These are phyloP conservation scores for Cladorrhinum samala DNA, from an alignment of 495 filamentous ascomycete genomes.

Conservation along the genomic window DNA sequence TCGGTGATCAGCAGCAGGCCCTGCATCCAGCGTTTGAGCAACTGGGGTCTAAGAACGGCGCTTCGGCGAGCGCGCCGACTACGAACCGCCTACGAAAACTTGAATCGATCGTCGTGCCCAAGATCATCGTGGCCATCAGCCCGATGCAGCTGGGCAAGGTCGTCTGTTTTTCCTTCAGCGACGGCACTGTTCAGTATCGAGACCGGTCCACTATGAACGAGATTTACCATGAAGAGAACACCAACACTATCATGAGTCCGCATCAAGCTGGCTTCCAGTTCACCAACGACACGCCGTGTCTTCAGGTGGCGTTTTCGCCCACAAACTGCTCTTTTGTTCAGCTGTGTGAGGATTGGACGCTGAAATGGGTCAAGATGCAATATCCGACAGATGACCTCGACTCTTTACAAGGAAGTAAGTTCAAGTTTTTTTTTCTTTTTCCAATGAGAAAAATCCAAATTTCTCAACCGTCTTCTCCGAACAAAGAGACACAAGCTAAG, in stretches of 20 bases:
- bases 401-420: constrained; percentile 39
- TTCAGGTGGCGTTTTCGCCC: constrained; percentile 66
- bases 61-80: constrained; percentile 42
- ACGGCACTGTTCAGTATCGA: constrained; percentile 72
- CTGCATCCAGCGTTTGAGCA: constrained; percentile 73
- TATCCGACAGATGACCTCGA: constrained; percentile 41
- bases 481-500: background rate
- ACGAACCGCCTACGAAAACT: constrained; percentile 58
- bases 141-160: constrained; percentile 60
- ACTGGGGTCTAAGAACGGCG: constrained; percentile 52
- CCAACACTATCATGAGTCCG: constrained; percentile 58
- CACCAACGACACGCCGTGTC: constrained; percentile 44
- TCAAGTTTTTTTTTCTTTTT: background rate
- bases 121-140: constrained; percentile 61
- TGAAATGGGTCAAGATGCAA: constrained; percentile 58
- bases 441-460: background rate
- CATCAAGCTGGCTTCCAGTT: constrained; percentile 71
- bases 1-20: constrained; percentile 47
- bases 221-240: constrained; percentile 55
- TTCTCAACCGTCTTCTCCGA: background rate
- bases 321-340: constrained; percentile 62
- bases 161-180: constrained; percentile 63
- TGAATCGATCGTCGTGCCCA: constrained; percentile 57
- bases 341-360: constrained; percentile 58
- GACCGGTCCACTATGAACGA: constrained; percentile 63